Evolutionary conservation across 2,329 filamentous ascomycete species (phyloP).

Genomic region (Xylaria sp.): DNA sequence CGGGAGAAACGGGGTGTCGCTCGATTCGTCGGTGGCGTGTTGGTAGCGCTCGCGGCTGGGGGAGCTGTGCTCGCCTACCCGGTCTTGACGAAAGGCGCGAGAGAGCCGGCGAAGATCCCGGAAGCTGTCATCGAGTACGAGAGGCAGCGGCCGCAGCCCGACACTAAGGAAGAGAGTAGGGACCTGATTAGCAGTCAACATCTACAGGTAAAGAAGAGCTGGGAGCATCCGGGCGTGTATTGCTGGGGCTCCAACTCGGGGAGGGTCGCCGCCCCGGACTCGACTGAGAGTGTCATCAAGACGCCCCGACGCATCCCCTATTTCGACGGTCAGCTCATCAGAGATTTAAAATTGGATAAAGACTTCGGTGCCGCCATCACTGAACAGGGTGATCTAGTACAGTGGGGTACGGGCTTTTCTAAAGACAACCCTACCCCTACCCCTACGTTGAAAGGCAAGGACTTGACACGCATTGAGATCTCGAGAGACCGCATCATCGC

Average conservation of each 20-base stretch:
- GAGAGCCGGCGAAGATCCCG: conserved; percentile 38
- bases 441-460: conserved; percentile 81
- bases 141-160: conserved; percentile 66
- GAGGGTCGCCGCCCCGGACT: conserved; percentile 85
- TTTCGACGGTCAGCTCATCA: conserved; percentile 85
- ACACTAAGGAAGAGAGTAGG: conserved; percentile 76
- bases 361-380: conserved; percentile 87
- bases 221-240: conserved; percentile 87
- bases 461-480: conserved; percentile 79
- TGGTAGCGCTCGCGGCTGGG: conserved; percentile 44
- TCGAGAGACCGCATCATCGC: conserved; percentile 87
- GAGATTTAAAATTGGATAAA: conserved; percentile 86
- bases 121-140: conserved; percentile 74
- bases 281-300: conserved; percentile 81
- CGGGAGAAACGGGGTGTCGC: conserved; percentile 31
- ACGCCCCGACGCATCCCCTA: conserved; percentile 80
- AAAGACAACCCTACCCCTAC: conserved; percentile 71
- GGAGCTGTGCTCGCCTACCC: conserved; percentile 45
- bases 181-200: conserved; percentile 87
- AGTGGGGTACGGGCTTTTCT: conserved; percentile 88
- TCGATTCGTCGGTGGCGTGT: conserved; percentile 42
- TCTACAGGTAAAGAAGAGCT: conserved; percentile 85
- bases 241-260: conserved; percentile 92
- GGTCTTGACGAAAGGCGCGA: conserved; percentile 33
- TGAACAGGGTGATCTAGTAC: conserved; percentile 87